Evolutionary conservation across 2,329 filamentous ascomycete species (phyloP).

Genomic region (Fusarium annulatum): DNA sequence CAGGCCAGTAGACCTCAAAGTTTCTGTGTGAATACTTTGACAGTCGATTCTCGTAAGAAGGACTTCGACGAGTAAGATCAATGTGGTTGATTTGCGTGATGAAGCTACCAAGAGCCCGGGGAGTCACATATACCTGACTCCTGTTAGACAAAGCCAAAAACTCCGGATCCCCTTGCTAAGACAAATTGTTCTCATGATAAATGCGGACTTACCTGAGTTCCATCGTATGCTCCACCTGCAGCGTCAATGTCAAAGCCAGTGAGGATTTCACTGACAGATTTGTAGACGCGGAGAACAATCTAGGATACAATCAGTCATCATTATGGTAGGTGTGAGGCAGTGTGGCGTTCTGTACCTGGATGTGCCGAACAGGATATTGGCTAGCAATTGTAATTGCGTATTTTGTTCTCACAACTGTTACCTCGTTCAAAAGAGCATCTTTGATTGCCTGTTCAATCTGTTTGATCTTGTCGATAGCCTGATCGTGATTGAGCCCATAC

Average conservation of each 20-base stretch:
- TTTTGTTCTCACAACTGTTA: constrained; percentile 85
- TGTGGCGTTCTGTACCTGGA: constrained; percentile 61
- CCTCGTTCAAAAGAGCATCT: constrained; percentile 83
- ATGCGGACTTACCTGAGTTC: constrained; percentile 70
- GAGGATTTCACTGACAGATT: constrained; percentile 84
- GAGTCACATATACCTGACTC: constrained; percentile 78
- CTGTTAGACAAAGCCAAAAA: neutral
- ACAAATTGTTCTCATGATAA: neutral
- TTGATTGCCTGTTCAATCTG: constrained; percentile 80
- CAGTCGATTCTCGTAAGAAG: constrained; percentile 87
- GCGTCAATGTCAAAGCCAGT: constrained; percentile 92
- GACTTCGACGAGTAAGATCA: constrained; percentile 81
- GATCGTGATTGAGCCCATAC: constrained; percentile 80
- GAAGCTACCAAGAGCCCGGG: constrained; percentile 80
- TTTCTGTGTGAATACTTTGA: constrained; percentile 87
- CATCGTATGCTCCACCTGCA: constrained; percentile 83
- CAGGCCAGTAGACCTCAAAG: constrained; percentile 85
- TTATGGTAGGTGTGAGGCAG: neutral
- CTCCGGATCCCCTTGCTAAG: neutral
- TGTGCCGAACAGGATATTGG: constrained; percentile 84
- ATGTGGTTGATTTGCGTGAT: constrained; percentile 86
- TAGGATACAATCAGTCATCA: constrained; percentile 49
- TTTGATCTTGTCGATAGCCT: constrained; percentile 85
- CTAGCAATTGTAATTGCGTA: constrained; percentile 88
- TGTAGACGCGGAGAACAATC: constrained; percentile 88